Base-by-base conservation (phyloP, 495 filamentous ascomycete species). In the Lophiotrema nucula region DNA sequence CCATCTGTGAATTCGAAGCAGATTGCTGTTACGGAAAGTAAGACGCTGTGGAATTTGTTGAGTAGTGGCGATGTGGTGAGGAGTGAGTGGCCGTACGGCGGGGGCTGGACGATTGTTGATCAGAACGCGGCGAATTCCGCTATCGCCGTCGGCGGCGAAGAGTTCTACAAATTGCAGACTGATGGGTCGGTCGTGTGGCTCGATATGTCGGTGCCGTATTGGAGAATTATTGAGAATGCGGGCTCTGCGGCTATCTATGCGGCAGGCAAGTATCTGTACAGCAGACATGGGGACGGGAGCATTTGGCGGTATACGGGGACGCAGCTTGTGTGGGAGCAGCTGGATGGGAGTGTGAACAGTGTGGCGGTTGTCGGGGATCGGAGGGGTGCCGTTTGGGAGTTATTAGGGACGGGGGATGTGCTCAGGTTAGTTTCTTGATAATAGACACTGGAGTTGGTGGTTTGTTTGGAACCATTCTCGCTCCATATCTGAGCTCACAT, bases 271-370 rank as follows among this genome's bases (percentile, higher is more conserved):
- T 63, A 39, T 49, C 16, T 63, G 28, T 63, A 57, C 37, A 44
- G 38, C n/a, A 23, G 31, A 23, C 60, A 58, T 49, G 16, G 8
- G 19, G 60, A 63, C 31, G 60, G 60, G 10, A 53, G 47, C 18
- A 48, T 58, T 0, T 63, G 60, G 60, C 46, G 60, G 39, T 63
- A 58, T 47, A 63, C 60, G 22, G 60, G 60, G 41, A 63, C 60
- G 24, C 60, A 46, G 16, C 8, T 11, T 12, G 21, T 56, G 1
- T 63, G 60, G 60, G 60, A 63, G 53, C 1, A 26, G 53, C 19
- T 63, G 25, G 60, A 63, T 39, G 28, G 11, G 1, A 15, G 3
- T 18, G 16, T 1, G 18, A 24, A 25, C 11, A 11, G 12, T 1
- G 42, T 18, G 19, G 12, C 3, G 0, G 53, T 63, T 18, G 23